Base-by-base conservation (phyloP, 768 basidiomycete genomes). In the Infundibulicybe gibba region DNA sequence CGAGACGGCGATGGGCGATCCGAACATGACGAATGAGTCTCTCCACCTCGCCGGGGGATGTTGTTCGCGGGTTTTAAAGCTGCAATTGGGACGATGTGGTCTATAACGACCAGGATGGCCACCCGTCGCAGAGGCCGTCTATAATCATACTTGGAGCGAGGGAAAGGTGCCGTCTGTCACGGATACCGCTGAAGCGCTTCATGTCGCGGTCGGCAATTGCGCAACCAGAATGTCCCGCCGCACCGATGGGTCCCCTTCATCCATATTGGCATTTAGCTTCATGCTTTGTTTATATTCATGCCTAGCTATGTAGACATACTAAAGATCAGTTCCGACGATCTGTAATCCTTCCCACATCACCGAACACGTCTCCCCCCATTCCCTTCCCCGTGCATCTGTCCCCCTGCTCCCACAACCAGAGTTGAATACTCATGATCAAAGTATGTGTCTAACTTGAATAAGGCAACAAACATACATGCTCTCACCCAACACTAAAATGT, bases 81-180 rank as follows among this genome's bases (percentile, higher is more conserved):
- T n/a, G 64, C 66, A 8, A 54, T 72, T 16, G 69, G 54, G 6
- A 72, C 70, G 30, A 63, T 71, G 64, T 71, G 70, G 70, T 58
- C 58, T 12, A 66, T 70, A 49, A 48, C 9, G 70, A 72, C 45
- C 47, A 46, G 3, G 54, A 62, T 44, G 70, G 6, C 65, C 68
- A 6, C 13, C 16, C 2, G 49, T 71, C 38, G 58, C 66, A 0
- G 52, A 45, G 20, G 49, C 54, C 30, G 31, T 33, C 19, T 33
- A 44, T 32, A 30, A 21, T 13, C 21, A 52, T 15, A 19, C 50
- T 5, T 50, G 52, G 21, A 13, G 43, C 9, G 13, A 46, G 13
- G 30, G 34, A 15, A 35, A 30, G 38, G 37, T 25, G 21, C 39
- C 32, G 12, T 42, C 48, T 13, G 13, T 14, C 10, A 35, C 15